Percentiles rank a stretch among this genome's conserved stretches.
phyloP scores from a whole-genome alignment of 2,329 filamentous ascomycete species.

The Alternaria arborescens region DNA sequence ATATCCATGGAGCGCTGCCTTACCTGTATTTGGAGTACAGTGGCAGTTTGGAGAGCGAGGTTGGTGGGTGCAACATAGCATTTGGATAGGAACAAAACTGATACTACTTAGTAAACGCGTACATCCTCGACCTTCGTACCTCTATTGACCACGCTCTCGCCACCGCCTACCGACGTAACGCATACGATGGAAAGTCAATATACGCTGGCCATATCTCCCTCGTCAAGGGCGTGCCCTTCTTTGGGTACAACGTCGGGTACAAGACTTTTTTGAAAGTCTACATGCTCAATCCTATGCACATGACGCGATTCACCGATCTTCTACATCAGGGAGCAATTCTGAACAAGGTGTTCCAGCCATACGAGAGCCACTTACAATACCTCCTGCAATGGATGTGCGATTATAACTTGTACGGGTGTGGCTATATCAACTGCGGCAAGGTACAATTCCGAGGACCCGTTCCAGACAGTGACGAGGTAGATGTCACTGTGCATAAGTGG shows the following conservation, averaged over 20 bases:
- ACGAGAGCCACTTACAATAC: conserved; percentile 93
- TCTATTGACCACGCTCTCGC: conserved; percentile 92
- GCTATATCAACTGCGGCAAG: conserved; percentile 77
- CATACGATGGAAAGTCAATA: conserved; percentile 70
- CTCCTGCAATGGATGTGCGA: conserved; percentile 97
- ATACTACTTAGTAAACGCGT: conserved; percentile 69
- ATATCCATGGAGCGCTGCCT: conserved; percentile 94
- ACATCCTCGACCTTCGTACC: conserved; percentile 79
- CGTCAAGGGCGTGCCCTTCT: conserved; percentile 94
- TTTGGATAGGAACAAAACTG: conserved; percentile 9
- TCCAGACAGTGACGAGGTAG: conserved; percentile 72
- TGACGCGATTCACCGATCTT: conserved; percentile 87
- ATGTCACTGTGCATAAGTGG: conserved; percentile 74
- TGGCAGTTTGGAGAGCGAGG: conserved; percentile 70
- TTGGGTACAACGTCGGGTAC: conserved; percentile 94
- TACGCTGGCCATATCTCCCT: conserved; percentile 92
- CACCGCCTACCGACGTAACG: conserved; percentile 81
- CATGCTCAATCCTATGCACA: conserved; percentile 84
- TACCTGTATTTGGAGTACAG: conserved; percentile 93
- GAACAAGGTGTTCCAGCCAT: conserved; percentile 85
- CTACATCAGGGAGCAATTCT: conserved; percentile 88
- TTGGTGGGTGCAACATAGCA: conserved; percentile 63
- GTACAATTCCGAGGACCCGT: conserved; percentile 79
- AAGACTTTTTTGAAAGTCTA: conserved; percentile 94
- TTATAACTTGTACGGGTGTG: conserved; percentile 96